Conservation (phyloP, 2,329 filamentous ascomycete genomes). For the Ascochyta rabiei region DNA sequence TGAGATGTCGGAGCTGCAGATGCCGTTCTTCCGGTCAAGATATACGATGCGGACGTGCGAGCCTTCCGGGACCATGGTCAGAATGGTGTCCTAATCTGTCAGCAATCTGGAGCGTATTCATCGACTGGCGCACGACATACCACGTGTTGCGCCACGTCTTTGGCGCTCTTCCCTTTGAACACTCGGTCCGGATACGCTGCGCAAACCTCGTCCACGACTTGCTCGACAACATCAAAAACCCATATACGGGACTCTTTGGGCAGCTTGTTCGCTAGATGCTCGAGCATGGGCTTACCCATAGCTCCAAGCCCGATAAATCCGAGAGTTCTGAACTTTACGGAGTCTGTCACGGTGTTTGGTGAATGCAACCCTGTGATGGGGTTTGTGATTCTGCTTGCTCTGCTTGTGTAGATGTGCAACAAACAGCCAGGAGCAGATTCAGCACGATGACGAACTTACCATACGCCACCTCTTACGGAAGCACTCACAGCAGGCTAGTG, state of each 20-base stretch:
- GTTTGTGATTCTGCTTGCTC: not conserved
- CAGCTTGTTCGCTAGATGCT: slow-evolving; percentile 57
- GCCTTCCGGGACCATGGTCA: slow-evolving; percentile 62
- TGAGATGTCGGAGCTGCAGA: slow-evolving; percentile 50
- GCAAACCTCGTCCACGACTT: slow-evolving; percentile 52
- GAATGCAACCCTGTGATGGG: not conserved
- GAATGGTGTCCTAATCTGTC: slow-evolving; percentile 52
- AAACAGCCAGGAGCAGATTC: not conserved
- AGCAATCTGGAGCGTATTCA: too few relatives aligned
- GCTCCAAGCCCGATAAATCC: slow-evolving; percentile 63
- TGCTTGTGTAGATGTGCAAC: not conserved
- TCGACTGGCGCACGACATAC: slow-evolving; percentile 51
- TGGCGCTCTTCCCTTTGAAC: slow-evolving; percentile 50
- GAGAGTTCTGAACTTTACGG: slow-evolving; percentile 36
- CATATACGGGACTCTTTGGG: slow-evolving; percentile 52
- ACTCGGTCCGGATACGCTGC: slow-evolving; percentile 49
- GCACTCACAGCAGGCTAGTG: not conserved
- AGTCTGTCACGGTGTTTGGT: slow-evolving; percentile 26
- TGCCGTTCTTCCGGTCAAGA: slow-evolving; percentile 52
- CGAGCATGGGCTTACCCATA: slow-evolving; percentile 62
- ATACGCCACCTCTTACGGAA: slow-evolving; percentile 3
- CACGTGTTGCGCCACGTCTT: slow-evolving; percentile 57
- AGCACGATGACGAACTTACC: not conserved
- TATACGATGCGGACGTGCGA: slow-evolving; percentile 59
- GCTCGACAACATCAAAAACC: slow-evolving; percentile 57